Evolutionary conservation across 345 rosid species (phyloP), one percentile per base, ranked within the genome.

Genomic region (Syzygium aromaticum): DNA sequence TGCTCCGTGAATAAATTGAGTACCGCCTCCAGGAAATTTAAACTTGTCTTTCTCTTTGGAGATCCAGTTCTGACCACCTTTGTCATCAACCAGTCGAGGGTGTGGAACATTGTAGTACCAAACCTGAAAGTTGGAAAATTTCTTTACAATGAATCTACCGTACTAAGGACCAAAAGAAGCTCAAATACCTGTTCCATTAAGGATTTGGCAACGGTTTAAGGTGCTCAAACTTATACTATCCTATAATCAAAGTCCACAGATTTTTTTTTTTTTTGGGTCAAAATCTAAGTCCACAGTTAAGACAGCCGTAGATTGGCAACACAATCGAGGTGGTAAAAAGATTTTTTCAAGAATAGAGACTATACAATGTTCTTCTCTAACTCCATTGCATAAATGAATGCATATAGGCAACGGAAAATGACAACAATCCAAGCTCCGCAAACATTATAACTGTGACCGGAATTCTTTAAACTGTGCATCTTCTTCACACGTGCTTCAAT

Each of bases 31-130:
- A 52, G 99, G 98, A 91, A 96, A 96, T 93, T 89, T 95, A 89
- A 98, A 96, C 91, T 95, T 98, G 89, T 95, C 92, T 84, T 98
- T 95, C 84, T 85, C 93, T 86, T 87, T 94, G 77, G 86, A 86
- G 54, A 98, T 98, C 99, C 99, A 98, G 89, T 98, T 98, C 88
- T 98, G 99, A 86, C 99, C 99, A 23, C 99, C 96, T 90, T 98
- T 98, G 84, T 98, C 99, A 87, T 96, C 97, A 87, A 93, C 99
- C 82, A 98, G 89, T 38, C 96, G 93, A 4, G 95, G 88, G 90
- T 96, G 99, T 25, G 99, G 98, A 88, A 98, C 98, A 88, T 98
- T 98, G 86, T 86, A 90, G 84, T 89, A 96, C 99, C 99, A 98
- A 61, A 95, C 98, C 99, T 97, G 54, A 84, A 88, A 51, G 53